Evolutionary conservation across 352 stramenopile species (phyloP), one percentile per base, ranked within the genome.

Genomic region (Phytophthora capsici): DNA sequence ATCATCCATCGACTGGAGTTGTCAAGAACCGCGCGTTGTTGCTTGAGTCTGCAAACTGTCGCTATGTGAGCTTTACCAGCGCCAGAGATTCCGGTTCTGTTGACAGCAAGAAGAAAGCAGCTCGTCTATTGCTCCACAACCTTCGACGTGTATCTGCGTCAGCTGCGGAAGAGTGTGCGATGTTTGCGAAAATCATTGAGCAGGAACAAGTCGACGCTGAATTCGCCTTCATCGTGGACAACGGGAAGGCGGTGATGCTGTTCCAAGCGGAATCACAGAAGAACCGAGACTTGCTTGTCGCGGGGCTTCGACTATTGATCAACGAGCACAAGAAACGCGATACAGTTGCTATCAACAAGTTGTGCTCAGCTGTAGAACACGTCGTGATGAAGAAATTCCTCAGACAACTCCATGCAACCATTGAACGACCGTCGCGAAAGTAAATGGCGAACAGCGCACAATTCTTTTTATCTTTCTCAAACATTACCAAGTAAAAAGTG

Each of bases 181-280:
- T 72, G 14, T 69, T 56, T 23, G 53, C 73, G 0, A 72, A 69
- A 6, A 65, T 80, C 45, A 12, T 77, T 19, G 63, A 77, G 25
- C 55, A 72, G 3, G 55, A 66, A n/a, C 30, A 75, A 23, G 49
- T 70, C 16, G 63, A 73, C n/a, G 41, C 34, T 4, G 30, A 25
- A 2, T 48, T 45, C 6, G 66, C 71, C 7, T 89, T 93, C 56
- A 53, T 81, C 12, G 47, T 90, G 26, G 74, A 88, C 48, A 89
- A 89, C 41, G 80, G 73, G n/a, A 89, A 93, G 56, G 71, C 63
- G 12, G 63, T 70, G 9, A 77, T 93, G 41, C 23, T 90, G 10
- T 90, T 89, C 56, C 66, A 90, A 51, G 77, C 80, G 17, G 84
- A 91, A 46, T 79, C 73, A 2, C 54, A 80, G 22, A 91, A 93